A percentile compares a stretch with the other conserved stretches of the same genome.
Evolutionary conservation across 1,284 basidiomycete genomes (phyloP).

Genomic region (Marasmius fiardii): DNA sequence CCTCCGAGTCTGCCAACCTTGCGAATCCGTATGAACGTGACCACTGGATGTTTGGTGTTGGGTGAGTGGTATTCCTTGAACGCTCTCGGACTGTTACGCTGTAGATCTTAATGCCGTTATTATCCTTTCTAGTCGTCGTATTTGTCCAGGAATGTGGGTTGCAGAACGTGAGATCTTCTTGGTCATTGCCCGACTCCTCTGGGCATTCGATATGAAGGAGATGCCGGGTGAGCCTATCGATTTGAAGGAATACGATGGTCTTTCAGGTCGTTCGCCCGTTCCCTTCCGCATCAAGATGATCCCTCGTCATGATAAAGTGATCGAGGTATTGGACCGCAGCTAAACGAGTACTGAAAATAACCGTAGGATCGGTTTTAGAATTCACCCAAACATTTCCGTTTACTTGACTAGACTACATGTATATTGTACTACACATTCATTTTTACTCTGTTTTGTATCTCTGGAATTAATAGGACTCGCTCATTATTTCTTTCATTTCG

Average conservation of each 20-base stretch:
- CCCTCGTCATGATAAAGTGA: conserved; percentile 16
- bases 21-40: conserved; percentile 37
- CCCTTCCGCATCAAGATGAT: conserved; percentile 25
- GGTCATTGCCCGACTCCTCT: conserved; percentile 30
- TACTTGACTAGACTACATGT: too few relatives aligned
- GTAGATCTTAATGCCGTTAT: conserved; percentile 16
- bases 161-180: conserved; percentile 31
- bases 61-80: conserved; percentile 18
- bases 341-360: too few relatives aligned
- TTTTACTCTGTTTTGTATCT: too few relatives aligned
- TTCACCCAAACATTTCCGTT: too few relatives aligned
- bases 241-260: conserved; percentile 31
- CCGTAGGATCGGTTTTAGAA: too few relatives aligned
- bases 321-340: neutral
- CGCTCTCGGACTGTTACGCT: neutral
- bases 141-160: conserved; percentile 29
- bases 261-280: conserved; percentile 29
- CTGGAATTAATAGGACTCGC: too few relatives aligned
- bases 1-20: conserved; percentile 32
- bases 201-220: conserved; percentile 27
- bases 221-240: conserved; percentile 30
- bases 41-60: conserved; percentile 39
- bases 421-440: too few relatives aligned
- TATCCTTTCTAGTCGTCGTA: conserved; percentile 18
- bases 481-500: too few relatives aligned